Percentiles rank a stretch among this genome's conserved stretches.
phyloP scores from a whole-genome alignment of 2,329 filamentous ascomycete genomes.

The Trichophyton simii region DNA sequence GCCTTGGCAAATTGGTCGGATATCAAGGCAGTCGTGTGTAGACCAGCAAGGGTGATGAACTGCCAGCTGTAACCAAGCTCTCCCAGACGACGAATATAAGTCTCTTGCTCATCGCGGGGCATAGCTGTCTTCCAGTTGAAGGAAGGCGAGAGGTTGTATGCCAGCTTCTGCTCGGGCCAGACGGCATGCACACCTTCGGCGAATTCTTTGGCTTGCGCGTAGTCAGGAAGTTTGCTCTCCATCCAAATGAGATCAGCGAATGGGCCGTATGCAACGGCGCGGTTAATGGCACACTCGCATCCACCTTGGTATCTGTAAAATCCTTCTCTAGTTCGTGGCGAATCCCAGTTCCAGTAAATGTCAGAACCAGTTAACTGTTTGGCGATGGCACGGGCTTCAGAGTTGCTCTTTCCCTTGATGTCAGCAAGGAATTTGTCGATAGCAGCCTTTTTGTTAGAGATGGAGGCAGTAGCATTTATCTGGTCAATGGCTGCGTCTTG shows the following conservation, averaged over 20 bases:
- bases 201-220: conserved; percentile 79
- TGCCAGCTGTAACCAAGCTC: conserved; percentile 96
- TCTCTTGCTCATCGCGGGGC: conserved; percentile 83
- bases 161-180: conserved; percentile 95
- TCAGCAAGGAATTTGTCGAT: conserved; percentile 54
- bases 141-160: conserved; percentile 95
- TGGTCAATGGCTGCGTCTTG: conserved; percentile 75
- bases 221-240: conserved; percentile 96
- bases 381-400: conserved; percentile 68
- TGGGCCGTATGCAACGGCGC: conserved; percentile 80
- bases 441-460: conserved; percentile 54
- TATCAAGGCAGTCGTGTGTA: conserved; percentile 92
- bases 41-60: conserved; percentile 92
- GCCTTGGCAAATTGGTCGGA: conserved; percentile 76
- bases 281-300: conserved; percentile 80
- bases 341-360: conserved; percentile 88
- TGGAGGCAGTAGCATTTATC: conserved; percentile 55
- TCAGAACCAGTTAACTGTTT: conserved; percentile 64
- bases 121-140: conserved; percentile 99
- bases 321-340: conserved; percentile 83
- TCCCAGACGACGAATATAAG: conserved; percentile 85
- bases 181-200: conserved; percentile 85
- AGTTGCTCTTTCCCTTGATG: conserved; percentile 72
- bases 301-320: conserved; percentile 90
- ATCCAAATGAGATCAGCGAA: conserved; percentile 98